phyloP scores from a whole-genome alignment of 1,139 yeast genomes.

The Starmera stellimalicola region DNA sequence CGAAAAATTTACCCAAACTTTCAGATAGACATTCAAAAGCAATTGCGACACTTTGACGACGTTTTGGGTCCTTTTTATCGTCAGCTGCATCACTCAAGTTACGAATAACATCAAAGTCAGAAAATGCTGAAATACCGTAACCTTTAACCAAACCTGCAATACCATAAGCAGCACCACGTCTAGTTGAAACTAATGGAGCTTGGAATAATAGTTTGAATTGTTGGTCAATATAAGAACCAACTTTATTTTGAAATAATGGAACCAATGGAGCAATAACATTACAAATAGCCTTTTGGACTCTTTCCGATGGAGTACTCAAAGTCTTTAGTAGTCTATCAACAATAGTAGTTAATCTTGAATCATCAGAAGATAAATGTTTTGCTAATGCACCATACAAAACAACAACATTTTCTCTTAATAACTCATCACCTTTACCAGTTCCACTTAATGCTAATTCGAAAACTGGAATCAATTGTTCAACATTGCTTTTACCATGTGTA shows the following conservation, averaged over 20 bases:
- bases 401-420: constrained; percentile 70
- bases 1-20: constrained; percentile 67
- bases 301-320: constrained; percentile 79
- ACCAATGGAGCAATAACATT: constrained; percentile 82
- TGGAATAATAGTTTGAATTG: constrained; percentile 53
- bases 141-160: constrained; percentile 91
- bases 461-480: constrained; percentile 66
- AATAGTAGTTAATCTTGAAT: constrained; percentile 53
- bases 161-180: constrained; percentile 96
- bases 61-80: constrained; percentile 64
- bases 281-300: constrained; percentile 80
- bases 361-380: constrained; percentile 59
- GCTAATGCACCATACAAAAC: constrained; percentile 85
- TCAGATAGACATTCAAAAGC: constrained; percentile 80
- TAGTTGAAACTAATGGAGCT: constrained; percentile 39
- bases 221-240: constrained; percentile 44
- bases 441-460: constrained; percentile 45
- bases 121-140: constrained; percentile 67
- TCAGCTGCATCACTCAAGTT: constrained; percentile 79
- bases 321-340: constrained; percentile 66
- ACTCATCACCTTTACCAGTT: constrained; percentile 37
- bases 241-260: constrained; percentile 38
- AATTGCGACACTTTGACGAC: constrained; percentile 84
- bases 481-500: constrained; percentile 49
- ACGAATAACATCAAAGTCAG: constrained; percentile 70